These are phyloP conservation scores for Gnaphalium uliginosum DNA, from an alignment of 129 eudicot species.

Conservation along the genomic window DNA sequence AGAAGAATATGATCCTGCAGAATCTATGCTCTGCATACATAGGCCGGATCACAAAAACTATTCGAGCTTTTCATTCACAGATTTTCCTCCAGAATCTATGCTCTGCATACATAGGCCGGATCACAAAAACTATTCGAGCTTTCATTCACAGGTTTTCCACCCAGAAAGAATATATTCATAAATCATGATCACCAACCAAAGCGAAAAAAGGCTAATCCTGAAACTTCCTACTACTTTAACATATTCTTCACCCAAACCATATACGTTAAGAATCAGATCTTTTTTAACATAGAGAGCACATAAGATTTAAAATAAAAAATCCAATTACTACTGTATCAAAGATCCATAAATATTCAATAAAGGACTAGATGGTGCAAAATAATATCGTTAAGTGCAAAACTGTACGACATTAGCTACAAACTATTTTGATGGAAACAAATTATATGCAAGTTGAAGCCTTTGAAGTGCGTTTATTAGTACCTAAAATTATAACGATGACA, in stretches of 20 bases:
- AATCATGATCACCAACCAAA: conserved; percentile 24
- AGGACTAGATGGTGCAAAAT: conserved; percentile 13
- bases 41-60: conserved; percentile 10
- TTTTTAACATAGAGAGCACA: conserved; percentile 5
- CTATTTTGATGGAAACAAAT: conserved; percentile 24
- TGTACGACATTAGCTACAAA: conserved; percentile 35
- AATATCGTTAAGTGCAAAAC: conserved; percentile 29
- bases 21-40: conserved; percentile 26
- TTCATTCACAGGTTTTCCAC: conserved; percentile 24
- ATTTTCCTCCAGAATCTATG: conserved; percentile 31
- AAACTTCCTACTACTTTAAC: conserved; percentile 24
- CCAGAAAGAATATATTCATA: conserved; percentile 34
- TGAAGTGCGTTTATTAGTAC: conserved; percentile 78
- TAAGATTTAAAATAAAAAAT: neutral
- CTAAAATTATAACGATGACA: conserved; percentile 79
- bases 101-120: conserved; percentile 9
- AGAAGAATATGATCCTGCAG: conserved; percentile 35
- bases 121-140: conserved; percentile 18
- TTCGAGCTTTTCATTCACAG: conserved; percentile 3
- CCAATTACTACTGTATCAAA: conserved; percentile 30
- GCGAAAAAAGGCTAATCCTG: conserved; percentile 10
- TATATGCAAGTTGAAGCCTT: conserved; percentile 87
- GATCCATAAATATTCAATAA: conserved; percentile 23
- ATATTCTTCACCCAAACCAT: conserved; percentile 29
- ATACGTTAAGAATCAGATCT: neutral